phyloP scores from a whole-genome alignment of 176 grass and related monocot species.

The Aegilops longissima region DNA sequence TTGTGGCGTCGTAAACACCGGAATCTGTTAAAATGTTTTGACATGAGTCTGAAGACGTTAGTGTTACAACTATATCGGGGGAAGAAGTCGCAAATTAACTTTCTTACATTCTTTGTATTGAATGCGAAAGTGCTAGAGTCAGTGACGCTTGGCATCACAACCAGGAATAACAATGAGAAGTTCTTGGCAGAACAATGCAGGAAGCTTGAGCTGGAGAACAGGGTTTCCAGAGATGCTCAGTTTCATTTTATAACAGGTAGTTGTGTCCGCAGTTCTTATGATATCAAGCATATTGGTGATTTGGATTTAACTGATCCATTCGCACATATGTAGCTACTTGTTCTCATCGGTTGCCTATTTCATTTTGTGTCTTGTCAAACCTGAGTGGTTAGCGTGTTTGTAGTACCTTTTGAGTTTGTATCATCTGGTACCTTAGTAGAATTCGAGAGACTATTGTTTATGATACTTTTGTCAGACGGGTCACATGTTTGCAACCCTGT shows the following conservation, averaged over 20 bases:
- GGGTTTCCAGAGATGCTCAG: neutral
- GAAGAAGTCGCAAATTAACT: neutral
- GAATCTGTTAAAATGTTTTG: neutral
- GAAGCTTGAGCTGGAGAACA: neutral
- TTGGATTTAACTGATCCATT: neutral
- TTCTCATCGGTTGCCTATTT: too few species aligned
- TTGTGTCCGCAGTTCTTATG: neutral
- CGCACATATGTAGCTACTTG: neutral
- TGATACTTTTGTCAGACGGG: neutral
- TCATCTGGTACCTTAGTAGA: neutral
- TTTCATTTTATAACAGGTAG: neutral
- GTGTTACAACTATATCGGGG: neutral
- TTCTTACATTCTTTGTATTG: neutral
- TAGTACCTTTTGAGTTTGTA: neutral
- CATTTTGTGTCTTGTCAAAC: neutral
- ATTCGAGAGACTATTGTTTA: neutral
- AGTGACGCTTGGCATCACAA: neutral
- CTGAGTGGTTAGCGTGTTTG: neutral
- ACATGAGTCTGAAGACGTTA: neutral
- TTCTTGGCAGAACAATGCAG: neutral
- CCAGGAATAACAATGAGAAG: neutral
- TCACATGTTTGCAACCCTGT: neutral
- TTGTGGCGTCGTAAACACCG: neutral
- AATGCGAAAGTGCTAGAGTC: neutral
- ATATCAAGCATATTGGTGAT: neutral